Evolutionary conservation across 306 rosid species (phyloP), one percentile per base, ranked within the genome.

Genomic region (Hippophae tibetana): DNA sequence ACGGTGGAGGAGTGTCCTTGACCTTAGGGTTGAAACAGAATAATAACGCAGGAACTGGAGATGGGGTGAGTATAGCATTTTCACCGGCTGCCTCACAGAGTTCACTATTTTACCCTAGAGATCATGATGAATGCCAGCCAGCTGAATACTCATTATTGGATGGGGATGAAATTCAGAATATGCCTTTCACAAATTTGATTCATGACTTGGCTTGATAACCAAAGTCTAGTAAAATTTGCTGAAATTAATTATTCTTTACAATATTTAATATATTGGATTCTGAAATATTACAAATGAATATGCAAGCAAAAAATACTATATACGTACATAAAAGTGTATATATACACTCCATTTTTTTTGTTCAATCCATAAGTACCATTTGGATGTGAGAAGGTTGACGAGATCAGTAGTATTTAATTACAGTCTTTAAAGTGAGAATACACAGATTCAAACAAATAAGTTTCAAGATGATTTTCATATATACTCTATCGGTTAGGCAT

Each of bases 11-110:
- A 0, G 95, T 89, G 69, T 89, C 95, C 10, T 71, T 89, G 82
- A 89, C 97, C 7, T 66, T 89, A 72, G 97, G 97, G 81, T 73
- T 89, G 69, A 88, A 89, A 18, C 97, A 86, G 14, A 18, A 18
- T 18, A 18, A 18, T 18, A 18, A 18, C 23, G 23, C 23, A 18
- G 23, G 23, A 25, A 90, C 77, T 6, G 85, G 79, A 10, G 76
- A 42, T 10, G 85, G 84, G 31, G 95, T 80, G 72, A 82, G 84
- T 51, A 14, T 89, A 6, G 95, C 90, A 9, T 84, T 84, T 68
- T 68, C 87, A 0, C 56, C 86, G 8, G 0, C 23, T 18, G 55
- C 80, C 8, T 52, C 81, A 6, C 92, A 86, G 51, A 70, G 62
- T 67, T 84, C 95, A 5, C 52, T 90, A 7, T 90, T 82, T 54